Evolutionary conservation across 106 monocot genomes (phyloP).

Genomic region (Dactylorhiza incarnata): DNA sequence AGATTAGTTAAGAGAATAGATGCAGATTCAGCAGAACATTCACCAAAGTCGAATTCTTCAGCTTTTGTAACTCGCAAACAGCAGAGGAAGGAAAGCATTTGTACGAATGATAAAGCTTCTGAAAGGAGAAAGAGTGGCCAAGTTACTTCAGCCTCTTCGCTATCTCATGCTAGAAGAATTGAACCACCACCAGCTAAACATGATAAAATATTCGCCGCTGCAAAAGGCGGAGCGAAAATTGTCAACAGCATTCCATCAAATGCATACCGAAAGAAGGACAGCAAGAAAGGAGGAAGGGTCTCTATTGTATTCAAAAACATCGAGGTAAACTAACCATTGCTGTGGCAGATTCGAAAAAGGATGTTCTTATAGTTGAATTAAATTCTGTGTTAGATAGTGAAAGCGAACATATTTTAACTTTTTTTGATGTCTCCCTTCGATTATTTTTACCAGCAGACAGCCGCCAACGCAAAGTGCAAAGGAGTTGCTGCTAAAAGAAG

Average conservation of each 20-base stretch:
- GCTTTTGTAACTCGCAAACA: background rate
- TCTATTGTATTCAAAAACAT: background rate
- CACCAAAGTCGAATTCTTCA: background rate
- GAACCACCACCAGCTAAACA: background rate
- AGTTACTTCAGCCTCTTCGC: background rate
- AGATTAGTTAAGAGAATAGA: constrained; percentile 7
- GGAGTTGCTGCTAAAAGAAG: background rate
- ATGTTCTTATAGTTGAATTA: background rate
- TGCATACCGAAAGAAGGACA: background rate
- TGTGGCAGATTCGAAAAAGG: background rate
- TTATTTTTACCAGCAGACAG: background rate
- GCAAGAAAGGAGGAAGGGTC: constrained; percentile 3
- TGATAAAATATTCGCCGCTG: background rate
- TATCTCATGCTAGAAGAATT: background rate
- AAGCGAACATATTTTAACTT: background rate
- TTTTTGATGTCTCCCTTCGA: background rate
- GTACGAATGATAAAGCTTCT: background rate
- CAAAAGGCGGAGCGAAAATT: background rate
- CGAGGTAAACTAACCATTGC: background rate
- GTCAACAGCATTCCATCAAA: background rate
- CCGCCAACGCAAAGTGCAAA: background rate
- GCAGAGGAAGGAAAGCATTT: background rate
- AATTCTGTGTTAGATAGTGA: background rate
- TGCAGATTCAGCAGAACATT: background rate
- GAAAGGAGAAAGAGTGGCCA: background rate